A percentile compares a stretch with the other conserved stretches of the same genome.
phyloP scores from a whole-genome alignment of 2,329 filamentous ascomycete species.

The Rugonectria rugulosa region DNA sequence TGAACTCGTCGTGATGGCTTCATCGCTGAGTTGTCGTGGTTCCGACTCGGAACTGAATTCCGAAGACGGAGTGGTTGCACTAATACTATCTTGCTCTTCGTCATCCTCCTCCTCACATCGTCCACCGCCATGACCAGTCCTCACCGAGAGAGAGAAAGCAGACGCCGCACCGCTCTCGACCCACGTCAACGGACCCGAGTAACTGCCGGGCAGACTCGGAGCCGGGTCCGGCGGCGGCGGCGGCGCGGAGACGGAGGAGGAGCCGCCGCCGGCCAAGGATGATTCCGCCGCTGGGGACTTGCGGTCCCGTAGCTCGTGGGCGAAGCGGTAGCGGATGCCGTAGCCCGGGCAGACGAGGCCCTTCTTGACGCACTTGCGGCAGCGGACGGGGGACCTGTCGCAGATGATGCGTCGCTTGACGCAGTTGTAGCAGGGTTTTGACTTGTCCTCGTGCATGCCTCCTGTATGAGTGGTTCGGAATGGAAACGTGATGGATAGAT shows the following conservation, averaged over 20 bases:
- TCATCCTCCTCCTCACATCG: background rate
- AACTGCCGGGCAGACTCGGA: background rate
- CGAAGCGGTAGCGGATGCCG: conserved; percentile 23
- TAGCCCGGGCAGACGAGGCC: conserved; percentile 20
- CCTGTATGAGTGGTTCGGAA: no score
- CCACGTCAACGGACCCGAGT: conserved; percentile 15
- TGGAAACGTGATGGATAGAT: no score
- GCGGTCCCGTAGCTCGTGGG: conserved; percentile 15
- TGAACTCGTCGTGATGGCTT: background rate
- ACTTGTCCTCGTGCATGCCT: background rate
- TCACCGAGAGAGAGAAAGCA: background rate
- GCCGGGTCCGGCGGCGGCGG: background rate
- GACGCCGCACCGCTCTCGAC: background rate
- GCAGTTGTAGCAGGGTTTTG: conserved; percentile 25
- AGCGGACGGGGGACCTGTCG: conserved; percentile 20
- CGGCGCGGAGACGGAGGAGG: background rate
- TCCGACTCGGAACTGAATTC: conserved; percentile 13
- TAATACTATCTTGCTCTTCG: conserved; percentile 1
- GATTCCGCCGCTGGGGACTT: no score
- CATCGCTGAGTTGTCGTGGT: background rate
- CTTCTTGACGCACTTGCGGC: conserved; percentile 21
- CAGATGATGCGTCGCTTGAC: conserved; percentile 23
- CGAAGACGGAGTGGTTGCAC: conserved; percentile 12
- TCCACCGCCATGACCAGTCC: background rate
- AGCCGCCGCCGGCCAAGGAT: background rate